phyloP scores from a whole-genome alignment of 1,284 basidiomycete species.

The Cryptococcus hybrid region DNA sequence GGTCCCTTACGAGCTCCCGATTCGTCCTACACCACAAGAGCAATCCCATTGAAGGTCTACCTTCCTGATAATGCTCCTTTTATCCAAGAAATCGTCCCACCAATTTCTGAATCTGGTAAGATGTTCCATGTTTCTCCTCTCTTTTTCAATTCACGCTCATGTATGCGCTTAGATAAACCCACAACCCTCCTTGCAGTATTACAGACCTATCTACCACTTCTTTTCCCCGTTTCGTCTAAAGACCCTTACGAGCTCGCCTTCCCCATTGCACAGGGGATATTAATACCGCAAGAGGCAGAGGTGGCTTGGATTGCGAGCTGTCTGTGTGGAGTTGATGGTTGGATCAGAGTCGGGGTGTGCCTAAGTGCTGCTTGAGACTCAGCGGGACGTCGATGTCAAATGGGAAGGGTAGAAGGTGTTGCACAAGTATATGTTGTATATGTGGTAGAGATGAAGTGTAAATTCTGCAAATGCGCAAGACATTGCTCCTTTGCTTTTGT shows the following conservation, averaged over 20 bases:
- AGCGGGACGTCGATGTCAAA: no score
- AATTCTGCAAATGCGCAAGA: no score
- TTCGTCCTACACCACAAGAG: constrained; percentile 73
- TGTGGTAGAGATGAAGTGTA: no score
- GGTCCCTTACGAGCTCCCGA: constrained; percentile 47
- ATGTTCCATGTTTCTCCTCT: background rate
- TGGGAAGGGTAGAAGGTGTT: no score
- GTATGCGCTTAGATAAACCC: constrained; percentile 41
- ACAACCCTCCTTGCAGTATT: constrained; percentile 52
- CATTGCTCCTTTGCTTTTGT: no score
- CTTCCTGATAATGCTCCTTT: constrained; percentile 82
- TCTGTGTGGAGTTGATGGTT: constrained; percentile 88
- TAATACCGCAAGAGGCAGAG: constrained; percentile 79
- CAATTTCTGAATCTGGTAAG: constrained; percentile 52
- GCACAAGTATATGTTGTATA: no score
- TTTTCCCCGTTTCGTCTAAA: constrained; percentile 46
- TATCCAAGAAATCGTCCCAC: constrained; percentile 81
- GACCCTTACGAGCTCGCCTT: constrained; percentile 48
- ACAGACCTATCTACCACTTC: constrained; percentile 50
- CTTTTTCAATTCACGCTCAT: background rate
- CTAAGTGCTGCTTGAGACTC: constrained; percentile 45
- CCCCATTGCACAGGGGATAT: constrained; percentile 82
- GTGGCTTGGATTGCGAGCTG: constrained; percentile 90
- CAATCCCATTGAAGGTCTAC: constrained; percentile 84
- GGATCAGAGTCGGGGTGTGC: constrained; percentile 83